Base-by-base conservation (phyloP, 2,329 filamentous ascomycete genomes). In the Diaporthe destruens region DNA sequence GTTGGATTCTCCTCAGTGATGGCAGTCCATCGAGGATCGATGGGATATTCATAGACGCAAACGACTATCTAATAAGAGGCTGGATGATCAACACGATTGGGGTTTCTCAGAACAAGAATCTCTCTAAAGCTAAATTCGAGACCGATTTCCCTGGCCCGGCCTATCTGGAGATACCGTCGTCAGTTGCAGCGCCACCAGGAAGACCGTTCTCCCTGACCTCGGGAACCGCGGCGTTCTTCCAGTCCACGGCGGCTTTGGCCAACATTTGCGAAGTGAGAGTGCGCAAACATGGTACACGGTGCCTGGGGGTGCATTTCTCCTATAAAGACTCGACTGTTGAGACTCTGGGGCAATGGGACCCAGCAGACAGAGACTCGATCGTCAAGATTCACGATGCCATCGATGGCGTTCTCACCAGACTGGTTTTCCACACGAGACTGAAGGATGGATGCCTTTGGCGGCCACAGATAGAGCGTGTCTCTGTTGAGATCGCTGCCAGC, bases 41-140 rank as follows among this genome's bases (percentile, higher is more conserved):
- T 68, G 65, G 65, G 2, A 68, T 68, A 44, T 68, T 68, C 23
- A 55, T 55, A 16, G 65, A 68, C 16, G 32, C 23, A 5, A 54
- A 53, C 8, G 25, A 54, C 3, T 67, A 54, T 32, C 36, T 54
- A 8, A 54, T 1, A 61, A 29, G 49, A 20, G 32, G 47, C 16
- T n/a, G 18, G 18, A 6, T 16, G 12, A 36, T 51, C 47, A 42
- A 54, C 18, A 9, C 34, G 8, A 42, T 67, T 20, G 63, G 63
- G 18, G 23, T 67, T 42, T 18, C 63, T 34, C 63, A 67, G n/a
- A 16, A 12, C 14, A 67, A 29, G 0, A 4, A 67, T 8, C n/a
- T 32, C 49, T 42, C 23, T 55, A 36, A 55, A 8, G 23, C 39
- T 29, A 34, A 39, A 39, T 2, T 39, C 9, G 23, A 55, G 16